Evolutionary conservation across 2,329 filamentous ascomycete species (phyloP).

Genomic region (Aspergillus neotritici): DNA sequence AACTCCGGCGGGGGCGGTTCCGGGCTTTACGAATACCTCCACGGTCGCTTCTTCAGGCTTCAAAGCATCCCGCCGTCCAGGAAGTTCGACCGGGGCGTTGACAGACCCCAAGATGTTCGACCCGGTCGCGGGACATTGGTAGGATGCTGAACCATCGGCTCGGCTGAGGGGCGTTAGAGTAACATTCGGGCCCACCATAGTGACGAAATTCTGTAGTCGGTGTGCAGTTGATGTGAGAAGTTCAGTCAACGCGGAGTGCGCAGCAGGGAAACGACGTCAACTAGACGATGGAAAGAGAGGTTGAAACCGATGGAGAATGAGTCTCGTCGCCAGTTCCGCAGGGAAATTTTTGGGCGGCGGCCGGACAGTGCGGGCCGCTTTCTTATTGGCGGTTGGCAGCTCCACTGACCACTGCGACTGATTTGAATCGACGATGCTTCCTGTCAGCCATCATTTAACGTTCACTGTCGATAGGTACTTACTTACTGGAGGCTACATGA

Average conservation of each 20-base stretch:
- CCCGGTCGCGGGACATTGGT: conserved; percentile 46
- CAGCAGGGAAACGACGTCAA: no score
- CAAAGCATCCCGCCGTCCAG: conserved; percentile 68
- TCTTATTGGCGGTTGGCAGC: conserved; percentile 9
- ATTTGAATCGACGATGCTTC: not conserved
- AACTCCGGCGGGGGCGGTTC: conserved; percentile 77
- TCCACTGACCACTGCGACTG: not conserved
- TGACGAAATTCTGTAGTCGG: not conserved
- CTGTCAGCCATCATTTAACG: not conserved
- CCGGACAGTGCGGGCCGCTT: conserved; percentile 7
- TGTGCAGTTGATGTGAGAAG: no score
- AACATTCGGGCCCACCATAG: conserved; percentile 33
- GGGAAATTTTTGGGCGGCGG: conserved; percentile 11
- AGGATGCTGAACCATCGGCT: conserved; percentile 38
- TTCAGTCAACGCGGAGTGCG: no score
- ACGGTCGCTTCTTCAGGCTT: conserved; percentile 84
- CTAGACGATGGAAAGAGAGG: not conserved
- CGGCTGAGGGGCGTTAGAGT: conserved; percentile 31
- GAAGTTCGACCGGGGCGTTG: conserved; percentile 88
- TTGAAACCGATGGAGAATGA: not conserved
- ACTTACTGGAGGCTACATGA: no score
- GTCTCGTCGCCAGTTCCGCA: not conserved
- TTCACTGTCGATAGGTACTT: no score
- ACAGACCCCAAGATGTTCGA: conserved; percentile 80
- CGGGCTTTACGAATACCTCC: conserved; percentile 84